A percentile compares a stretch with the other conserved stretches of the same genome.
These are phyloP conservation scores for Lipomyces anomalus DNA, from an alignment of 805 yeast species.

Conservation along the genomic window DNA sequence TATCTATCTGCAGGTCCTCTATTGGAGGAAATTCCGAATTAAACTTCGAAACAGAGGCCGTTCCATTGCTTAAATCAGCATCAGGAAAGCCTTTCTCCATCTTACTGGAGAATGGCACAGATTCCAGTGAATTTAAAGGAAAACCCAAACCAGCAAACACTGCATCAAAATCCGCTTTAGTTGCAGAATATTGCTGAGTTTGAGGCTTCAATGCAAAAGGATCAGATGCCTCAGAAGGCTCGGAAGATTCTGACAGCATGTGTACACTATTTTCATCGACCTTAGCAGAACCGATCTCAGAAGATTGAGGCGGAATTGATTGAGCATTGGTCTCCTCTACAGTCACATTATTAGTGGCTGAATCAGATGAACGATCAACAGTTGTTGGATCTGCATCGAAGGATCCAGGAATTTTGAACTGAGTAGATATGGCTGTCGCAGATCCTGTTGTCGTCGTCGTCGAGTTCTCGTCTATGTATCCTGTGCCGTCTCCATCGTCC, in stretches of 20 bases:
- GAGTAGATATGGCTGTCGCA: neutral
- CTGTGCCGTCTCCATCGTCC: slow-evolving; percentile 29
- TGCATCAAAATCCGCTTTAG: slow-evolving; percentile 20
- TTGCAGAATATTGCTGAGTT: slow-evolving; percentile 14
- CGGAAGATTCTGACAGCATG: neutral
- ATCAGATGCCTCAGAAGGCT: slow-evolving; percentile 3
- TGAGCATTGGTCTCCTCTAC: slow-evolving; percentile 4
- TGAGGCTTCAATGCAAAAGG: slow-evolving; percentile 9
- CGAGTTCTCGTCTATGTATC: slow-evolving; percentile 1
- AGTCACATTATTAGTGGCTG: neutral
- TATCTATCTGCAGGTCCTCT: slow-evolving; percentile 20
- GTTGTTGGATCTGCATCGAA: neutral
- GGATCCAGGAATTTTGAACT: slow-evolving; percentile 1
- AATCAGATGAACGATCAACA: neutral
- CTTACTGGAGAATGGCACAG: neutral
- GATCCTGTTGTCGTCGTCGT: neutral
- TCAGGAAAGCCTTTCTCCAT: too few relatives aligned
- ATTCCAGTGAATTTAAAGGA: slow-evolving; percentile 9
- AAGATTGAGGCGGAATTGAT: neutral
- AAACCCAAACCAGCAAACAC: slow-evolving; percentile 16
- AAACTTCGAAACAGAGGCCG: neutral
- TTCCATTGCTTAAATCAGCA: neutral
- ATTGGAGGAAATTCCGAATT: slow-evolving; percentile 28
- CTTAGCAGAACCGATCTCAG: neutral
- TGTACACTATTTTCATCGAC: neutral